These are phyloP conservation scores for Trametes hirsuta DNA, from an alignment of 1,284 basidiomycete genomes.

Conservation along the genomic window DNA sequence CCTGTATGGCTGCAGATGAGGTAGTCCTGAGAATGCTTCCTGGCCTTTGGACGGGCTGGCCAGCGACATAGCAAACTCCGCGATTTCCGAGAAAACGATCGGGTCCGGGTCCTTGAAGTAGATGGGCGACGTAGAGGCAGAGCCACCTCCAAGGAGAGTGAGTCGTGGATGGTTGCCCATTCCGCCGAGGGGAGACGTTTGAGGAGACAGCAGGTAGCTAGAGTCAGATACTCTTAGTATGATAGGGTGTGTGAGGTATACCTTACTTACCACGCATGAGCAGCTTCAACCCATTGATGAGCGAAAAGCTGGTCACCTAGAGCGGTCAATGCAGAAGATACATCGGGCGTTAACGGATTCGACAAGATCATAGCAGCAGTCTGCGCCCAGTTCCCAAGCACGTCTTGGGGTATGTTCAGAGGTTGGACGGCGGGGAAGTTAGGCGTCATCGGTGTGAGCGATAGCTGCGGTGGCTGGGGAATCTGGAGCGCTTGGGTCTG, in stretches of 20 bases:
- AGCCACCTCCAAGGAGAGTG: slow-evolving; percentile 67
- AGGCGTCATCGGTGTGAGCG: slow-evolving; percentile 66
- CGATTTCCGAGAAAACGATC: slow-evolving; percentile 88
- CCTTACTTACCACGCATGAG: slow-evolving; percentile 81
- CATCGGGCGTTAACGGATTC: slow-evolving; percentile 67
- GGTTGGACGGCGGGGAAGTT: slow-evolving; percentile 53
- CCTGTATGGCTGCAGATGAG: slow-evolving; percentile 89
- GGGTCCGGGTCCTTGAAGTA: slow-evolving; percentile 78
- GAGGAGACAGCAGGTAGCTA: slow-evolving; percentile 89
- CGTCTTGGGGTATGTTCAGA: slow-evolving; percentile 54
- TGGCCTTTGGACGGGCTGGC: slow-evolving; percentile 79
- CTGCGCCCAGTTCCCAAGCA: slow-evolving; percentile 83
- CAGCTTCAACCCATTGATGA: slow-evolving; percentile 81
- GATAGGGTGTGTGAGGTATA: not conserved
- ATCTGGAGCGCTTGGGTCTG: slow-evolving; percentile 41
- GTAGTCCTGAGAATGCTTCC: slow-evolving; percentile 82
- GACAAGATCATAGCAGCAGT: slow-evolving; percentile 85
- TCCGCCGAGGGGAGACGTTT: slow-evolving; percentile 78
- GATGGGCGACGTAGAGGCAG: slow-evolving; percentile 52
- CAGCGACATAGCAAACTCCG: slow-evolving; percentile 90
- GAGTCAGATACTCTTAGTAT: slow-evolving; percentile 9
- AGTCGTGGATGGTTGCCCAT: slow-evolving; percentile 66
- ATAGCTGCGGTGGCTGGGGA: slow-evolving; percentile 39
- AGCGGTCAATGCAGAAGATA: slow-evolving; percentile 78
- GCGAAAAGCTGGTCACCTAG: slow-evolving; percentile 83